Evolutionary conservation across 805 yeast species (phyloP).

Genomic region (Myxozyma vanderwaltii): DNA sequence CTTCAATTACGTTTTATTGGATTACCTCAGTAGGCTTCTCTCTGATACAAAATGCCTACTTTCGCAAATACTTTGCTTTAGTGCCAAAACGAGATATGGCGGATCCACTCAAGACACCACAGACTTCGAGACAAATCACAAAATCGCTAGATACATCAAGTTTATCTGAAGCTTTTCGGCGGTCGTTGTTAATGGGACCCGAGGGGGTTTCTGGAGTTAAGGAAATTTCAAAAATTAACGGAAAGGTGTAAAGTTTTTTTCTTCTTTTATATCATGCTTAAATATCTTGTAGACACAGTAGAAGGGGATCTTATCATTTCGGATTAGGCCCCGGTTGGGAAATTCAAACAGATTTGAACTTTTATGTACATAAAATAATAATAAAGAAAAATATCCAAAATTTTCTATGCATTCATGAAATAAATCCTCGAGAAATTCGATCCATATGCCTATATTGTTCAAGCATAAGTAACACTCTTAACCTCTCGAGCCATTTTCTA

Average conservation of each 20-base stretch:
- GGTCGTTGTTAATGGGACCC: not conserved
- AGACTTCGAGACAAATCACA: not conserved
- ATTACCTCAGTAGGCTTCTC: constrained; percentile 80
- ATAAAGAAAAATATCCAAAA: not conserved
- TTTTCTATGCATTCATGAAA: constrained; percentile 2
- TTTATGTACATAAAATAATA: not conserved
- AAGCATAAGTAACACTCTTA: constrained; percentile 24
- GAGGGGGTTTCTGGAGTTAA: not conserved
- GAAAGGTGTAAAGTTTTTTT: too few species aligned
- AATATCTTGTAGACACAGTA: too few species aligned
- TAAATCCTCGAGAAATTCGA: constrained; percentile 22
- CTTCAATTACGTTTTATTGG: constrained; percentile 67
- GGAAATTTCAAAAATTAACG: too few species aligned
- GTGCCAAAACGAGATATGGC: constrained; percentile 16
- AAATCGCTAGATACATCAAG: not conserved
- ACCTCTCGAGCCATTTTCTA: constrained; percentile 50
- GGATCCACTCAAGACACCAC: constrained; percentile 11
- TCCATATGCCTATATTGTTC: constrained; percentile 25
- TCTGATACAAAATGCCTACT: constrained; percentile 66
- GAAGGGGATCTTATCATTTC: too few species aligned
- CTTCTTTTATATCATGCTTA: too few species aligned
- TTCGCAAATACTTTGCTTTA: constrained; percentile 45
- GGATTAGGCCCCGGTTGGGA: too few species aligned
- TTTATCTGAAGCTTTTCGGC: not conserved
- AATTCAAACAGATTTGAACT: too few species aligned